Evolutionary conservation across 2,329 filamentous ascomycete genomes (phyloP).

Genomic region (Graphium sp.): DNA sequence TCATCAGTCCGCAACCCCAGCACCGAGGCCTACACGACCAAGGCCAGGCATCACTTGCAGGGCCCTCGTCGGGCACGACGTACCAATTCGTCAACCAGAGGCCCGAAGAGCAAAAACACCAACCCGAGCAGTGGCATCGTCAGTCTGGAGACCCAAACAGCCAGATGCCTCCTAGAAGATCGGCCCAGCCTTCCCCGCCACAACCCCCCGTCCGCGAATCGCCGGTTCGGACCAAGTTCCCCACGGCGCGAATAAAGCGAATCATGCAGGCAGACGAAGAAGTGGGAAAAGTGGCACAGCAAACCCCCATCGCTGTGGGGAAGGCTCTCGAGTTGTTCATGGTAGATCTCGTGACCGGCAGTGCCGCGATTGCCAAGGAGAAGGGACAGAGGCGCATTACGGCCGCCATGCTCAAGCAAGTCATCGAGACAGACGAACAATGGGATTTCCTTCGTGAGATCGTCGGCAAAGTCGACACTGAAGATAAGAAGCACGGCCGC

Average conservation of each 20-base stretch:
- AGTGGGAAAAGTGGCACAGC: constrained; percentile 94
- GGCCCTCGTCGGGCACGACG: no score
- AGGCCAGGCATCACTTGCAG: no score
- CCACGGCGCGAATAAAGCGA: constrained; percentile 90
- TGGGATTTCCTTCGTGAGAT: constrained; percentile 92
- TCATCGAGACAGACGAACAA: constrained; percentile 74
- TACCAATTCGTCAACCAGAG: no score
- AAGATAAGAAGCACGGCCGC: constrained; percentile 27
- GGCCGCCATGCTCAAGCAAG: constrained; percentile 79
- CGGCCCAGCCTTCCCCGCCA: constrained; percentile 16
- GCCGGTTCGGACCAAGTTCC: constrained; percentile 86
- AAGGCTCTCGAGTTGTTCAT: constrained; percentile 97
- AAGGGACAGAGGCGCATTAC: constrained; percentile 82
- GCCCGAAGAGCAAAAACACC: no score
- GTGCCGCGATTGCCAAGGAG: constrained; percentile 65
- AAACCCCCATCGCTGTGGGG: constrained; percentile 87
- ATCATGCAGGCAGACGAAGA: constrained; percentile 99
- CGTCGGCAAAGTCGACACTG: constrained; percentile 58
- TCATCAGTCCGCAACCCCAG: no score
- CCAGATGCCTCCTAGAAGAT: constrained; percentile 21
- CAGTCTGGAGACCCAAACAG: constrained; percentile 1
- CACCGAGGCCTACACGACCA: no score
- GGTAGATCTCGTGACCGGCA: constrained; percentile 82
- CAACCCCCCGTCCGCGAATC: constrained; percentile 37
- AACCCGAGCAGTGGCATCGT: no score